A percentile compares a stretch with the other conserved stretches of the same genome.
phyloP scores from a whole-genome alignment of 148 eudicot species.

The Arbutus unedo region DNA sequence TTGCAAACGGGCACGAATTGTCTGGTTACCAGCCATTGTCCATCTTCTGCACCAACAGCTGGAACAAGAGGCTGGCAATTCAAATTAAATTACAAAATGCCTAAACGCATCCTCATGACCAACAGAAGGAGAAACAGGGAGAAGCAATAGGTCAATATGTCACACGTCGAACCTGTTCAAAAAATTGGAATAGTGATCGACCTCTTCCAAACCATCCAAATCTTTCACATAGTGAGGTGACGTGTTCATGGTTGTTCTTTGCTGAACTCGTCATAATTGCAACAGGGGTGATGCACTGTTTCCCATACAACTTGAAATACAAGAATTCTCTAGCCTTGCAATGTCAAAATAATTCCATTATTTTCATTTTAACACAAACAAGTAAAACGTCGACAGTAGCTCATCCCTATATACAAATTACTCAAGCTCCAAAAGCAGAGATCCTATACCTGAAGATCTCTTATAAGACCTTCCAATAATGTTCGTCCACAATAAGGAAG shows the following conservation, averaged over 20 bases:
- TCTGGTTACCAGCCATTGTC: conserved; percentile 76
- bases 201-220: conserved; percentile 95
- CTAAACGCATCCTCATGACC: conserved; percentile 8
- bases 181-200: conserved; percentile 67
- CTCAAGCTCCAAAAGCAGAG: conserved; percentile 12
- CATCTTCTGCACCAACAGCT: conserved; percentile 81
- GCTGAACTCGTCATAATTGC: conserved; percentile 99
- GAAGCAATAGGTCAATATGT: conserved; percentile 5
- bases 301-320: conserved; percentile 85
- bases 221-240: conserved; percentile 76
- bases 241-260: conserved; percentile 75
- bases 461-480: conserved; percentile 88
- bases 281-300: conserved; percentile 91
- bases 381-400: neutral
- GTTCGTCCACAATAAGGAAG: conserved; percentile 94
- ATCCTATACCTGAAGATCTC: conserved; percentile 89
- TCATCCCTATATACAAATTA: neutral
- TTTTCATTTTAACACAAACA: conserved; percentile 18
- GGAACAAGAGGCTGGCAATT: conserved; percentile 97
- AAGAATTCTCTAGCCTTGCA: conserved; percentile 89
- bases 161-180: conserved; percentile 70
- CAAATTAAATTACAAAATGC: conserved; percentile 25
- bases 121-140: neutral
- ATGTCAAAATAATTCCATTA: neutral
- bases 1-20: conserved; percentile 81